Percentiles rank a stretch among this genome's conserved stretches.
These are phyloP conservation scores for Globisporangium alternatum DNA, from an alignment of 352 stramenopile genomes.

Conservation along the genomic window DNA sequence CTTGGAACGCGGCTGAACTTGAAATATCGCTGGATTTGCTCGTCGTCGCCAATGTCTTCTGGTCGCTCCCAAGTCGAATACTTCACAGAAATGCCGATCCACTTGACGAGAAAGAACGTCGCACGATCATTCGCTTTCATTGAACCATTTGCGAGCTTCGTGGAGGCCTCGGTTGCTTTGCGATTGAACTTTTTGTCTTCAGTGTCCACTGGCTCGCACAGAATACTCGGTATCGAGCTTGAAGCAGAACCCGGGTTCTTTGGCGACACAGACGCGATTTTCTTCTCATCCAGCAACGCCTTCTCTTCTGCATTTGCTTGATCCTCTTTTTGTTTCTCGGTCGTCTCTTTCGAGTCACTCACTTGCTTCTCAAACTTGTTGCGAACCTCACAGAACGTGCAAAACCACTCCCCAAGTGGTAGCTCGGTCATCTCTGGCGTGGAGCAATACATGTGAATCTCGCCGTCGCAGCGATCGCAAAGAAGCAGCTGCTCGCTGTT, in stretches of 20 bases:
- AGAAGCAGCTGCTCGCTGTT: conserved; percentile 79
- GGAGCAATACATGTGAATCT: conserved; percentile 86
- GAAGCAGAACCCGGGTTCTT: conserved; percentile 7
- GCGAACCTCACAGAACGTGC: conserved; percentile 59
- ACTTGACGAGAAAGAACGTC: conserved; percentile 89
- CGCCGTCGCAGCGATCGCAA: conserved; percentile 85
- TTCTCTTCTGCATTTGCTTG: conserved; percentile 11
- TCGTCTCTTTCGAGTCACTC: conserved; percentile 19
- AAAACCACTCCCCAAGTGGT: conserved; percentile 84
- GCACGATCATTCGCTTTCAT: conserved; percentile 31
- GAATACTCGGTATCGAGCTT: conserved; percentile 43
- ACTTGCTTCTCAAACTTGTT: conserved; percentile 42
- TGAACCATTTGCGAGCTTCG: conserved; percentile 11
- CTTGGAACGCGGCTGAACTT: conserved; percentile 84
- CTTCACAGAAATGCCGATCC: conserved; percentile 79
- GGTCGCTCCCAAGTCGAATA: conserved; percentile 87
- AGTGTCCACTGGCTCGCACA: conserved; percentile 33
- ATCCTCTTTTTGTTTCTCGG: neutral
- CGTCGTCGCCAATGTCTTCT: conserved; percentile 87
- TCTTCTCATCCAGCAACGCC: conserved; percentile 11
- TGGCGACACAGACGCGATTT: neutral
- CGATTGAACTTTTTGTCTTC: conserved; percentile 79
- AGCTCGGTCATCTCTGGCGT: conserved; percentile 66
- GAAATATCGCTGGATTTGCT: conserved; percentile 88
- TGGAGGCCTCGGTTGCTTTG: conserved; percentile 26